A percentile compares a stretch with the other conserved stretches of the same genome.
Evolutionary conservation across 305 asterid genomes (phyloP).

Genomic region (Fraxinus nigra): DNA sequence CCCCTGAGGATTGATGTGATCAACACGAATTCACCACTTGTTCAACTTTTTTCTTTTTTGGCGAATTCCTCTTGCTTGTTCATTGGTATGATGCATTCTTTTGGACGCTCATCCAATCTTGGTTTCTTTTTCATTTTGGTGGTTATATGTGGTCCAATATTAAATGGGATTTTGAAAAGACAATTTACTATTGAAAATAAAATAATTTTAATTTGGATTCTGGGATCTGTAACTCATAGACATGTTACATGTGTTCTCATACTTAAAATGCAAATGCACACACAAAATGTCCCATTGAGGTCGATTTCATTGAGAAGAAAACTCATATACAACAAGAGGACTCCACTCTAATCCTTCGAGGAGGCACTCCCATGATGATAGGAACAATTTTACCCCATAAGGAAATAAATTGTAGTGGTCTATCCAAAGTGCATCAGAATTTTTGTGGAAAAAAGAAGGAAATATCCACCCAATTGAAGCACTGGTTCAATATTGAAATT

Average conservation of each 20-base stretch:
- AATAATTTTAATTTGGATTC: conserved; percentile 5
- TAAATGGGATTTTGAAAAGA: conserved; percentile 6
- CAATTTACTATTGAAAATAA: neutral
- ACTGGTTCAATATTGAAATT: conserved; percentile 14
- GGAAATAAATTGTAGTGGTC: neutral
- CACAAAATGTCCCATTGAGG: neutral
- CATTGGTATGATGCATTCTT: neutral
- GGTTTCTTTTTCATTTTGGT: neutral
- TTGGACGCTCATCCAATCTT: neutral
- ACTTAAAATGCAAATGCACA: neutral
- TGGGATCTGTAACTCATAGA: neutral
- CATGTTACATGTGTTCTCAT: neutral
- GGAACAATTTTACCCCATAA: neutral
- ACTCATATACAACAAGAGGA: neutral
- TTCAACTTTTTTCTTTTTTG: neutral
- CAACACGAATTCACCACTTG: neutral
- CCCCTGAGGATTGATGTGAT: no score
- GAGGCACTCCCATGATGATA: neutral
- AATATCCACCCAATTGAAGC: conserved; percentile 3
- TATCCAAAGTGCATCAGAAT: neutral
- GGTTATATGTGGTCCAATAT: neutral
- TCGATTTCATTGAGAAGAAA: neutral
- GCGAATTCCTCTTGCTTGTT: conserved; percentile 1
- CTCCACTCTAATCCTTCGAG: neutral
- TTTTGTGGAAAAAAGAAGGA: neutral